phyloP scores from a whole-genome alignment of 441 rosid species.

The Erodium moschatum region DNA sequence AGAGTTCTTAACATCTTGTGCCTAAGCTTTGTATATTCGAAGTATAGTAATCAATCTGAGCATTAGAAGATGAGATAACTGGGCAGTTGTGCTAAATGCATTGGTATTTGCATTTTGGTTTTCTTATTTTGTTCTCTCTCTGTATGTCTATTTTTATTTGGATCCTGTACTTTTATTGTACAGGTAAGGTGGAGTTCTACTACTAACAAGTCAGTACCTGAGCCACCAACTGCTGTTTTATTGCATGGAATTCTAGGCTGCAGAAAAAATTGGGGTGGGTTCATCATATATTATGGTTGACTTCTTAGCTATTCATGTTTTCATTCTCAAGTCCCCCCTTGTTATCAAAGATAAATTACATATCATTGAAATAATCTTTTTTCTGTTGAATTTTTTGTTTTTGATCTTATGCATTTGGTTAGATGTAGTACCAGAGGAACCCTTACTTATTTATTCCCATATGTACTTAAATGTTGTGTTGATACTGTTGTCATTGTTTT shows the following conservation, averaged over 20 bases:
- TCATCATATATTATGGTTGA: not conserved
- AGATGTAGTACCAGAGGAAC: too few relatives aligned
- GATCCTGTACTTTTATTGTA: constrained; percentile 1
- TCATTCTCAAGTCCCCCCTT: not conserved
- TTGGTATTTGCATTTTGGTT: not conserved
- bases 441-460: too few relatives aligned
- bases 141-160: not conserved
- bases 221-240: constrained; percentile 90
- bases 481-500: too few relatives aligned
- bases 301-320: not conserved
- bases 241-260: constrained; percentile 87
- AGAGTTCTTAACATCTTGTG: not conserved
- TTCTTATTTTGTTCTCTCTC: not conserved
- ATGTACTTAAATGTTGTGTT: too few relatives aligned
- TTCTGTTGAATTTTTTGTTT: not conserved
- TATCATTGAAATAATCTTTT: not conserved
- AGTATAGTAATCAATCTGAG: too few relatives aligned
- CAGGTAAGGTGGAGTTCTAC: constrained; percentile 81
- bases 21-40: too few relatives aligned
- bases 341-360: not conserved
- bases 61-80: too few relatives aligned
- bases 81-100: too few relatives aligned
- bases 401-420: too few relatives aligned
- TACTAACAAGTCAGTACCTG: constrained; percentile 57
- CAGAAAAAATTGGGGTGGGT: constrained; percentile 86